These are phyloP conservation scores for Aristolochia fimbriata DNA, from an alignment of 164 flowering plant genomes.

Conservation along the genomic window DNA sequence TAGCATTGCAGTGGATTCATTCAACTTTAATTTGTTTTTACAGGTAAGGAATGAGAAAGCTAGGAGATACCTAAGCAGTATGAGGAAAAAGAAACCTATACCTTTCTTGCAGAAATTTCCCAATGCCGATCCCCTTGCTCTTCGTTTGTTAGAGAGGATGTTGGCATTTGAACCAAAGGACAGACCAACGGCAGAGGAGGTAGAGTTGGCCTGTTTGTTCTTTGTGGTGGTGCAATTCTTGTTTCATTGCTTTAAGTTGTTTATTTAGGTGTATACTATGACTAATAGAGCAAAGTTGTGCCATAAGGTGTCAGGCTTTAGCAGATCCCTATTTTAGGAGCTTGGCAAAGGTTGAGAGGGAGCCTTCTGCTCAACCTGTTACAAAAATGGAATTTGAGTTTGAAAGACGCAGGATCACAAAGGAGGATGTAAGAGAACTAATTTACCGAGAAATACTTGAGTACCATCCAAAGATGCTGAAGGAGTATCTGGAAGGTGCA, in stretches of 20 bases:
- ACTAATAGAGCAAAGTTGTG: constrained; percentile 3
- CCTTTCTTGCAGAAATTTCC: constrained; percentile 91
- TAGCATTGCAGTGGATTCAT: too few relatives aligned
- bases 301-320: constrained; percentile 62
- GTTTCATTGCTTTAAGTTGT: background rate
- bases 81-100: constrained; percentile 79
- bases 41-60: constrained; percentile 98
- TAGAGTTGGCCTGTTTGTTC: constrained; percentile 15
- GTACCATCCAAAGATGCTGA: constrained; percentile 94
- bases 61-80: constrained; percentile 85
- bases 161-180: constrained; percentile 95
- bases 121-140: constrained; percentile 87
- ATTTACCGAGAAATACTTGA: constrained; percentile 88
- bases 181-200: constrained; percentile 95
- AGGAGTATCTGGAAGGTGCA: constrained; percentile 75
- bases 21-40: constrained; percentile 1
- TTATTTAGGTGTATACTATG: background rate
- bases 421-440: constrained; percentile 91
- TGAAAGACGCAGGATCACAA: constrained; percentile 88
- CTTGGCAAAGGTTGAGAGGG: constrained; percentile 93
- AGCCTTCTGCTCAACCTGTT: constrained; percentile 93
- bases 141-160: constrained; percentile 84
- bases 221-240: background rate
- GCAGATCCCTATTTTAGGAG: constrained; percentile 96
- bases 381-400: constrained; percentile 98